A percentile compares a stretch with the other conserved stretches of the same genome.
These are phyloP conservation scores for Colletotrichum aenigma DNA, from an alignment of 2,329 filamentous ascomycete species.

Conservation along the genomic window DNA sequence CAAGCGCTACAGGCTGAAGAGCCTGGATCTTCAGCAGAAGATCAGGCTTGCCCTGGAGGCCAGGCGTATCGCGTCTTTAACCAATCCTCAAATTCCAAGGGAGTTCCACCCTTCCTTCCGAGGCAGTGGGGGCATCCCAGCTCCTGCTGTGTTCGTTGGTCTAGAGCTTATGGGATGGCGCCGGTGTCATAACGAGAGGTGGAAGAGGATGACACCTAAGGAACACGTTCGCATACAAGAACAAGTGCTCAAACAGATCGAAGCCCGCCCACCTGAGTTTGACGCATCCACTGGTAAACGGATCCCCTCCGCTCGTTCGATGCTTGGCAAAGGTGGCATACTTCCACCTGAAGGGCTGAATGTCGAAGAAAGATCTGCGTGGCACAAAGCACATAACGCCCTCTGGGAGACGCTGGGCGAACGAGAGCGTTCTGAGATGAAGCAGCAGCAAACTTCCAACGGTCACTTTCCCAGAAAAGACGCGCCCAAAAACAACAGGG, in stretches of 20 bases:
- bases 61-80: neutral
- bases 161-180: neutral
- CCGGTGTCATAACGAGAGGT: neutral
- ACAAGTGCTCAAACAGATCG: neutral
- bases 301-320: neutral
- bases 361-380: neutral
- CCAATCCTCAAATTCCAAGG: rapidly evolving
- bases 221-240: neutral
- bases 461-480: neutral
- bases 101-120: neutral
- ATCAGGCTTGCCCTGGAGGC: neutral
- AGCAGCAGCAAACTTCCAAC: neutral
- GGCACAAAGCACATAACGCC: neutral
- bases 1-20: neutral
- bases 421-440: neutral
- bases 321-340: neutral
- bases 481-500: neutral
- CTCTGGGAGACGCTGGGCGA: neutral
- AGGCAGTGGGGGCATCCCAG: neutral
- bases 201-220: neutral
- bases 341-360: neutral
- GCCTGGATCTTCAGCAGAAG: neutral
- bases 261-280: rapidly evolving
- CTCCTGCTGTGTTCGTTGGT: neutral
- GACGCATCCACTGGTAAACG: neutral